These are phyloP conservation scores for Pilobolus umbonatus DNA, from an alignment of 192 early-diverging fungal species.

Conservation along the genomic window DNA sequence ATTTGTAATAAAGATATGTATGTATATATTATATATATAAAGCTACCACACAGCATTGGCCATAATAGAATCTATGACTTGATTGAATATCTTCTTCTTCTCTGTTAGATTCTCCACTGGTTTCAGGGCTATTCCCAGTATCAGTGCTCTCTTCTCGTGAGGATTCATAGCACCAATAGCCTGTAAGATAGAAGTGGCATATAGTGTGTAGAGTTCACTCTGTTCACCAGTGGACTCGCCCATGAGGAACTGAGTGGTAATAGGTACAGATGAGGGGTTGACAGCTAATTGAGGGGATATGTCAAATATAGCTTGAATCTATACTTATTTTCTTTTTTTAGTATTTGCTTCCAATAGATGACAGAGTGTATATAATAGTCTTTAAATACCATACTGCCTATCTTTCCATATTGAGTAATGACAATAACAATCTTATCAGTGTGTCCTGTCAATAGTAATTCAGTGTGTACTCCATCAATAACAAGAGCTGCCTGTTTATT, in stretches of 20 bases:
- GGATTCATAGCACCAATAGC: slow-evolving; percentile 48
- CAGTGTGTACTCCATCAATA: slow-evolving; percentile 44
- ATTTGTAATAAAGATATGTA: background rate
- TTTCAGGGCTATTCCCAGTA: slow-evolving; percentile 46
- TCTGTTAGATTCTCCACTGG: slow-evolving; percentile 26
- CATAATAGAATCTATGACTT: slow-evolving; percentile 24
- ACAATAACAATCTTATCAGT: slow-evolving; percentile 49
- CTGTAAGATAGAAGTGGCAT: slow-evolving; percentile 46
- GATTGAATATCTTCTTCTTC: slow-evolving; percentile 23
- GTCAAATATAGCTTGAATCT: slow-evolving; percentile 46
- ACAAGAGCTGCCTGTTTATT: slow-evolving; percentile 40
- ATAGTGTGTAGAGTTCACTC: slow-evolving; percentile 43
- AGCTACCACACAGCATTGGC: slow-evolving; percentile 26
- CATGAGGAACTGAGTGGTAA: slow-evolving; percentile 39
- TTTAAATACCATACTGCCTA: slow-evolving; percentile 47
- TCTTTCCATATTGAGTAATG: slow-evolving; percentile 48
- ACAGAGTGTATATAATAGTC: too few species aligned
- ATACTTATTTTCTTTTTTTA: background rate
- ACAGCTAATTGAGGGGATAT: slow-evolving; percentile 27
- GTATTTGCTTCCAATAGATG: slow-evolving; percentile 1
- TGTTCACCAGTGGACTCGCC: slow-evolving; percentile 37
- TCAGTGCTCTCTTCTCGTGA: slow-evolving; percentile 37
- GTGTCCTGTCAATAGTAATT: slow-evolving; percentile 44
- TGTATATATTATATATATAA: background rate
- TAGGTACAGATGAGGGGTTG: slow-evolving; percentile 26